phyloP scores from a whole-genome alignment of 2,329 filamentous ascomycete species.

The Fusarium circinatum region DNA sequence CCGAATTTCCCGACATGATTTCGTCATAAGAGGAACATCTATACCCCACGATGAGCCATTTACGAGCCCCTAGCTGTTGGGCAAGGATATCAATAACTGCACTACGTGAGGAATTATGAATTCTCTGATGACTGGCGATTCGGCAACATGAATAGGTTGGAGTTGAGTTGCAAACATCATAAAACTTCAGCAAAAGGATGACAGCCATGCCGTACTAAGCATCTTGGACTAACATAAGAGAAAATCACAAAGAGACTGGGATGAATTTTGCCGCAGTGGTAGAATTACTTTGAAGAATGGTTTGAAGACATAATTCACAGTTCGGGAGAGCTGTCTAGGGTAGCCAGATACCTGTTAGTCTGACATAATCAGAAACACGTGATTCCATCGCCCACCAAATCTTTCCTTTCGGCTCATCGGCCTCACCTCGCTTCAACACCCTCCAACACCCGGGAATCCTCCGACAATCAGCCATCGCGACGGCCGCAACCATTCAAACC shows the following conservation, averaged over 20 bases:
- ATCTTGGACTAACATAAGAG: background rate
- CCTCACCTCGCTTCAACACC: slow-evolving; percentile 54
- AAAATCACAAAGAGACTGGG: background rate
- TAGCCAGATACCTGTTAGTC: background rate
- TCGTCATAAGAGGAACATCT: slow-evolving; percentile 6
- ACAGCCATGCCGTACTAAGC: background rate
- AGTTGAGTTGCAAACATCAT: rapidly evolving
- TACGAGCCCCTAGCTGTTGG: background rate
- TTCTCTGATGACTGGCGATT: background rate
- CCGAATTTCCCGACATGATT: slow-evolving; percentile 5
- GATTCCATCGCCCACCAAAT: slow-evolving; percentile 21
- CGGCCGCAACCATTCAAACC: slow-evolving; percentile 17
- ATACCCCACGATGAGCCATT: slow-evolving; percentile 1
- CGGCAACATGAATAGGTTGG: background rate
- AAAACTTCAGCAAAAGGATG: rapidly evolving
- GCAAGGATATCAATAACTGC: background rate
- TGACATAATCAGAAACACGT: slow-evolving; percentile 4
- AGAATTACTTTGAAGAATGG: background rate
- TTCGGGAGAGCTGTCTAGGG: background rate
- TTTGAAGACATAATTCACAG: background rate
- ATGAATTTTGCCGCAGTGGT: too few species aligned
- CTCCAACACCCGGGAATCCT: slow-evolving; percentile 53
- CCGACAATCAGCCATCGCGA: slow-evolving; percentile 57
- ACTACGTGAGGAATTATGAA: too few species aligned
- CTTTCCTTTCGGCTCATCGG: slow-evolving; percentile 44